Base-by-base conservation (phyloP, 2,329 filamentous ascomycete genomes). In the Penicillium sp. region DNA sequence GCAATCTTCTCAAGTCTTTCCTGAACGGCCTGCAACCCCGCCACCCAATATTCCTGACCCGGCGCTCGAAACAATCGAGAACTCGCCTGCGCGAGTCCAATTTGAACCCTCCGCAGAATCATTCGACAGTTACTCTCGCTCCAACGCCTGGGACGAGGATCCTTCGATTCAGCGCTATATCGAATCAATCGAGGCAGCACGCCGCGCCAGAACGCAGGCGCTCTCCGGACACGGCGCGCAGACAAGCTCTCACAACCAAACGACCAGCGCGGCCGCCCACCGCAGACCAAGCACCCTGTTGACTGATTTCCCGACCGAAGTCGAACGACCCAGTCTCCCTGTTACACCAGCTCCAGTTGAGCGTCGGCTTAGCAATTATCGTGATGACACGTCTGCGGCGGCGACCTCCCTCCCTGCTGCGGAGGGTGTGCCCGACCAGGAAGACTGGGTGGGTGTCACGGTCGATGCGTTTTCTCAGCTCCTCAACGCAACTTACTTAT, bases 81-180 rank as follows among this genome's bases (percentile, higher is more conserved):
- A 19, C 34, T 28, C 44, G 4, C 44, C 51, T 14, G 37, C 50
- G 1, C 57, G 56, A 19, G 31, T 50, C 6, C 56, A 44, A n/a
- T 63, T 51, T n/a, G 56, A 53, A 19, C 55, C 53, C 9, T 63
- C 63, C 13, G 34, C 56, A 45, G 81, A 87, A 65, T 82, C 86
- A 18, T 96, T 90, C 90, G 83, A 85, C 59, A 81, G 81, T 43
- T 96, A 89, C 71, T 80, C 85, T n/a, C 83, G 86, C 43, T 84
- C 81, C 47, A 99, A 97, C 72, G 92, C 91, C 14, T 99, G 94
- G 94, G 94, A 99, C 67, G 90, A 91, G 49, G 84, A 95, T 48
- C 90, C 90, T 11, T 89, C 91, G 61, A 99, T 99, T 65, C 87
- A 91, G 66, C 84, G 85, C 59, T 99, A 97, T 70, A 90, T 97